Evolutionary conservation across 257 asterid genomes (phyloP), one percentile per base, ranked within the genome.

Genomic region (Galeopsis tetrahit): DNA sequence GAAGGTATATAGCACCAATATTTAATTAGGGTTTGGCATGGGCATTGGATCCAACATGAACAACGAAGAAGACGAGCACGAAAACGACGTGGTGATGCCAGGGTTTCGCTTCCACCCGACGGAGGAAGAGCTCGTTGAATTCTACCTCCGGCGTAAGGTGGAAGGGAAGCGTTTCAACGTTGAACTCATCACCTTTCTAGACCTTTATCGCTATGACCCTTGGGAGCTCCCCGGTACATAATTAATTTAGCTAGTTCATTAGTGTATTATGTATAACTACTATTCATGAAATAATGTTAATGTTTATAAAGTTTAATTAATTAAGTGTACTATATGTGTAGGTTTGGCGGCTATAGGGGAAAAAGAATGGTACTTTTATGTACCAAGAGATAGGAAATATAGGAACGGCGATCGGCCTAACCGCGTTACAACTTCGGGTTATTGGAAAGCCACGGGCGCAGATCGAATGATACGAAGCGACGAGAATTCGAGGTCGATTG

Each of bases 391-490:
- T 69, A 48, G 89, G 74, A 95, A 95, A 86, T 95, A 95, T 7
- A 68, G 99, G 44, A 95, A 92, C 57, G 99, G 99, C 0, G 99
- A 95, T 78, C 83, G 99, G 70, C 99, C 99, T 0, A 95, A 95
- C 42, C 88, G 99, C 1, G 99, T 95, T 36, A 94, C 99, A n/a
- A 94, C 95, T 9, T 94, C 99, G 1, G 99, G 99, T 0, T 94
- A 94, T 51, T 94, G 99, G 99, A 95, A 95, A 80, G 99, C 99
- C 1, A 95, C 99, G 0, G 99, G 99, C 4, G 99, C 99, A 0
- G 99, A 95, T 60, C 79, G 96, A 56, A 90, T 87, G 99, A 95
- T 95, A 60, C 35, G 93, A 67, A 81, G 81, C 0, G 99, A 94
- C 0, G 99, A 94, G 78, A 88, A 73, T 57, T 69, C 64, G 9